phyloP scores from a whole-genome alignment of 805 yeast species.

The Metschnikowia continentalis region DNA sequence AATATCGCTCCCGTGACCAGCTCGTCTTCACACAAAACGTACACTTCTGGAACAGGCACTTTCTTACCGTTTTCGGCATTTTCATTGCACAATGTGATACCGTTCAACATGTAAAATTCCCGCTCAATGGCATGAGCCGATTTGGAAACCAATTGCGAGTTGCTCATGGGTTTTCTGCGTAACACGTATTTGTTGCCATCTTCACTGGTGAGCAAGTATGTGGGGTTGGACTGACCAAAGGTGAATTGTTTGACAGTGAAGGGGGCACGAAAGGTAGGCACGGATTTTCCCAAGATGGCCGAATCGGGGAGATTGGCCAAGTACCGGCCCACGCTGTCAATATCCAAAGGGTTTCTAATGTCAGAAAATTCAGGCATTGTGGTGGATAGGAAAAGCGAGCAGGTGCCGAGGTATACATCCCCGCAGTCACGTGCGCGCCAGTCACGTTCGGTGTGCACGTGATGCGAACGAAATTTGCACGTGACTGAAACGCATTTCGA shows the following conservation, averaged over 20 bases:
- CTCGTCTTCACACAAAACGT: slow-evolving; percentile 54
- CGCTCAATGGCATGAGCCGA: slow-evolving; percentile 63
- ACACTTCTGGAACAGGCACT: slow-evolving; percentile 55
- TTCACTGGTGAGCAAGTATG: slow-evolving; percentile 46
- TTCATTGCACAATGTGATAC: slow-evolving; percentile 29
- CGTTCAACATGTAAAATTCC: slow-evolving; percentile 50
- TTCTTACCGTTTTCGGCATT: slow-evolving; percentile 10
- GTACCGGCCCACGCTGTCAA: slow-evolving; percentile 21
- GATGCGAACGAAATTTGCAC: neutral
- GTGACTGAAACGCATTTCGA: neutral
- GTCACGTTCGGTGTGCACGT: neutral
- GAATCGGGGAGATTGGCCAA: slow-evolving; percentile 15
- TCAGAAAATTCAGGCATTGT: slow-evolving; percentile 25
- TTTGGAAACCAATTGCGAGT: slow-evolving; percentile 45
- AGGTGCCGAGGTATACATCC: neutral
- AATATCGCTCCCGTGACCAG: slow-evolving; percentile 51
- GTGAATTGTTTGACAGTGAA: slow-evolving; percentile 47
- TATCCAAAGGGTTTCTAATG: slow-evolving; percentile 33
- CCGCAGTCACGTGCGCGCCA: neutral
- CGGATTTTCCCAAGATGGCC: slow-evolving; percentile 23
- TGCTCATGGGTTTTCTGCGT: slow-evolving; percentile 53
- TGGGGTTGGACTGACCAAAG: slow-evolving; percentile 64
- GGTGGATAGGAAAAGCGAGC: neutral
- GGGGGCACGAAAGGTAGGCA: slow-evolving; percentile 16
- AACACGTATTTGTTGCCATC: slow-evolving; percentile 42